Evolutionary conservation across 305 asterid genomes (phyloP), one percentile per base, ranked within the genome.

Genomic region (Fraxinus nigra): DNA sequence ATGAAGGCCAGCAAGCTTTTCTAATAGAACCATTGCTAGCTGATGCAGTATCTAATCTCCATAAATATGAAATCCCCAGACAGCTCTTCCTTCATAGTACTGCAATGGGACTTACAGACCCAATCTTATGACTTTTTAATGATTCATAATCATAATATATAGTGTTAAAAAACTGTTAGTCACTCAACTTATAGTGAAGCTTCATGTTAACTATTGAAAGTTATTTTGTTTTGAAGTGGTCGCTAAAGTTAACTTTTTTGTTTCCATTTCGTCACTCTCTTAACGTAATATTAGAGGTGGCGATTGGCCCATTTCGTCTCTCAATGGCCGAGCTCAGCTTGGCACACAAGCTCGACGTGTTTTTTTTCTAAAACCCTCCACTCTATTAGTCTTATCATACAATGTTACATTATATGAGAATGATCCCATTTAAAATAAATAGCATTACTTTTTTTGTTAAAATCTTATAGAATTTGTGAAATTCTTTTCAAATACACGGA

Each of bases 1-100:
- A 48, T 1, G 91, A 89, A 79, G 89, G 69, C 65, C 35, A 33
- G 35, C 93, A 89, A 81, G 81, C 92, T 26, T 90, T 89, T 78
- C 81, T 89, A 48, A 69, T 89, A 5, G 94, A 92, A 72, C 97
- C 97, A 7, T 86, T 90, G 91, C 79, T 90, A 30, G 91, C 91
- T 18, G 98, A 92, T n/a, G 83, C 93, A 1, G 91, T 88, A 7
- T 81, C 94, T 9, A 88, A 89, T 75, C 87, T 90, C 76, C 95
- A 89, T 84, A 89, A 89, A 81, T 91, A 85, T 59, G 93, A 91
- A 74, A 87, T 90, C 56, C 93, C 89, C 22, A 87, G 91, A 84
- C 90, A 87, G 83, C 87, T 87, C 54, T 88, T 90, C 70, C 90
- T 88, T 69, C 87, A 78, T 32, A 84, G 79, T 9, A 84, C 77